These are phyloP conservation scores for Alloascoidea africana DNA, from an alignment of 805 yeast species.

Conservation along the genomic window DNA sequence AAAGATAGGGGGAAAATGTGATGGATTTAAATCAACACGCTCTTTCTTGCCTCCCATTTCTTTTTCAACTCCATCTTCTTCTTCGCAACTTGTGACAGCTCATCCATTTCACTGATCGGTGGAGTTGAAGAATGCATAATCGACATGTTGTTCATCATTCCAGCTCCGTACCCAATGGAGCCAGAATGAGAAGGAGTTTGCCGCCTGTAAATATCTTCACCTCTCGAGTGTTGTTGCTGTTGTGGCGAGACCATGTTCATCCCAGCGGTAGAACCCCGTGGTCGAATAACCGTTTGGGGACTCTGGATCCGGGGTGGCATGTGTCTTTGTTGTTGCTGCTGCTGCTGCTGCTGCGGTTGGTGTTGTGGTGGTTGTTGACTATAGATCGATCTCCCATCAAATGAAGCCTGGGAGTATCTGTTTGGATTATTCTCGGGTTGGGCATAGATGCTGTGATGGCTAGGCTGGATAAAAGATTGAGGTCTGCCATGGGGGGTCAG, in stretches of 20 bases:
- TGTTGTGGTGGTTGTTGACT: neutral
- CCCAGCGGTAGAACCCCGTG: neutral
- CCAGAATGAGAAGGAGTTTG: neutral
- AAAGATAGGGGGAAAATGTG: too few species aligned
- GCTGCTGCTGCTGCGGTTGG: too few species aligned
- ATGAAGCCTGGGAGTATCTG: neutral
- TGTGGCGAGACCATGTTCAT: too few species aligned
- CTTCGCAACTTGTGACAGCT: neutral
- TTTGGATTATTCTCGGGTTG: too few species aligned
- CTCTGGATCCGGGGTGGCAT: too few species aligned
- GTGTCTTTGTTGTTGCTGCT: too few species aligned
- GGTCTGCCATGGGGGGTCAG: neutral
- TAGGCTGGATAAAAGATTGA: neutral
- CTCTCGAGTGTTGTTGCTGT: neutral
- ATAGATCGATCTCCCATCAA: neutral
- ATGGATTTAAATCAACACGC: neutral
- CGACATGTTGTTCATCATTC: too few species aligned
- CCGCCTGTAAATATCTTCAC: neutral
- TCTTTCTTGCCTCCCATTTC: neutral
- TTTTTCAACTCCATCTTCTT: neutral
- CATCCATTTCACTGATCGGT: neutral
- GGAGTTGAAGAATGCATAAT: too few species aligned
- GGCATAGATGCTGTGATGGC: too few species aligned
- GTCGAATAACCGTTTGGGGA: neutral
- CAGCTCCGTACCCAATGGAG: neutral